These are phyloP conservation scores for Rutidosis leptorrhynchoides DNA, from an alignment of 129 eudicot species.

Conservation along the genomic window DNA sequence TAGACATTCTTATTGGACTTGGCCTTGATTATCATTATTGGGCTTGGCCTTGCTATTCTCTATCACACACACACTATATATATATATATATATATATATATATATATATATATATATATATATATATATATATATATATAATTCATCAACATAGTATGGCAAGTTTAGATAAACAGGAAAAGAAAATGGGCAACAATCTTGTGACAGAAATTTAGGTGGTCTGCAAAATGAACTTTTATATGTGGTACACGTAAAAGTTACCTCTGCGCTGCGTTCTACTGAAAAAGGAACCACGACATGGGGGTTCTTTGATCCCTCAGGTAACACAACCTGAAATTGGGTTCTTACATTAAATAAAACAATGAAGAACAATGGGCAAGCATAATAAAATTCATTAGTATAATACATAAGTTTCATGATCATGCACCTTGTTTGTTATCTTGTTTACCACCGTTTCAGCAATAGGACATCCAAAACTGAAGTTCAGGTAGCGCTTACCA, in stretches of 20 bases:
- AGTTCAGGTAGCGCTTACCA: slow-evolving; percentile 86
- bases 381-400: background rate
- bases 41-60: too few relatives aligned
- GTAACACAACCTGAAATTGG: slow-evolving; percentile 71
- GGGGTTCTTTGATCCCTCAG: slow-evolving; percentile 92
- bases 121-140: background rate
- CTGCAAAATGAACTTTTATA: background rate
- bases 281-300: slow-evolving; percentile 62
- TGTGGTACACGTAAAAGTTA: slow-evolving; percentile 26
- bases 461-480: slow-evolving; percentile 91
- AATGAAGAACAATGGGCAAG: slow-evolving; percentile 10
- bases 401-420: background rate
- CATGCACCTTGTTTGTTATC: slow-evolving; percentile 57
- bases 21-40: too few relatives aligned
- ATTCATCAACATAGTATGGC: background rate
- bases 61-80: too few relatives aligned
- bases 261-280: slow-evolving; percentile 73
- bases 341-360: slow-evolving; percentile 17
- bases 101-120: too few relatives aligned
- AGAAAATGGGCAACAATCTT: background rate
- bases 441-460: slow-evolving; percentile 90
- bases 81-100: too few relatives aligned
- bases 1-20: too few relatives aligned
- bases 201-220: background rate
- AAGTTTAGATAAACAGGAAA: background rate